Percentiles rank a stretch among this genome's conserved stretches.
Evolutionary conservation across 305 asterid genomes (phyloP).

Genomic region (Caryopteris hybrid): DNA sequence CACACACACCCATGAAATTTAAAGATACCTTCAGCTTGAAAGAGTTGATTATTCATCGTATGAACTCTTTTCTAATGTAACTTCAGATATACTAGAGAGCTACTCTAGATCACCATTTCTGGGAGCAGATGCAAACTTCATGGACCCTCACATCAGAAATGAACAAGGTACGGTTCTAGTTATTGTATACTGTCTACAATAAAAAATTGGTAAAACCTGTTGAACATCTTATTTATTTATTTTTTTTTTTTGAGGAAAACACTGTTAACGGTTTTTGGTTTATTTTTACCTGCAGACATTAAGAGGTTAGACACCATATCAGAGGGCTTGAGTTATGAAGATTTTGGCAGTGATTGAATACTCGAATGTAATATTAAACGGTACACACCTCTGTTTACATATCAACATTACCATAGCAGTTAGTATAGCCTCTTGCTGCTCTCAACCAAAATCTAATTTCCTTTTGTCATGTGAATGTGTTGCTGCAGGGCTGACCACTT

Average conservation of each 20-base stretch:
- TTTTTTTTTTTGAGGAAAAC: no score
- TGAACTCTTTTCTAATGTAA: conserved; percentile 21
- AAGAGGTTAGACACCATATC: conserved; percentile 45
- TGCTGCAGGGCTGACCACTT: conserved; percentile 20
- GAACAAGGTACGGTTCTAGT: conserved; percentile 49
- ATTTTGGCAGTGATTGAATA: conserved; percentile 42
- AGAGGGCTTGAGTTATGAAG: conserved; percentile 45
- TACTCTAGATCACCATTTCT: conserved; percentile 67
- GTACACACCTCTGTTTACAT: conserved; percentile 3
- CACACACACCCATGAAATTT: background rate
- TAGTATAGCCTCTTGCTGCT: background rate
- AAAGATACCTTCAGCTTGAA: background rate
- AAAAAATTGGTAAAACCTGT: background rate
- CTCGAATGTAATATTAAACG: background rate
- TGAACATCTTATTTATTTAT: background rate
- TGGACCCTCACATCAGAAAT: conserved; percentile 40
- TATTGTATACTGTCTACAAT: background rate
- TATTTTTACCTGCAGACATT: conserved; percentile 33
- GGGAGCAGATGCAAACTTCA: conserved; percentile 48
- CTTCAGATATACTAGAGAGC: conserved; percentile 68
- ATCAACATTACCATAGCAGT: no score
- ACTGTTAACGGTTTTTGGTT: background rate
- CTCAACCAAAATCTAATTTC: background rate
- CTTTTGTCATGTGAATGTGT: background rate
- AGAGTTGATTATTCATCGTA: background rate